phyloP scores from a whole-genome alignment of 805 yeast genomes.

The Yarrowia alimentaria region DNA sequence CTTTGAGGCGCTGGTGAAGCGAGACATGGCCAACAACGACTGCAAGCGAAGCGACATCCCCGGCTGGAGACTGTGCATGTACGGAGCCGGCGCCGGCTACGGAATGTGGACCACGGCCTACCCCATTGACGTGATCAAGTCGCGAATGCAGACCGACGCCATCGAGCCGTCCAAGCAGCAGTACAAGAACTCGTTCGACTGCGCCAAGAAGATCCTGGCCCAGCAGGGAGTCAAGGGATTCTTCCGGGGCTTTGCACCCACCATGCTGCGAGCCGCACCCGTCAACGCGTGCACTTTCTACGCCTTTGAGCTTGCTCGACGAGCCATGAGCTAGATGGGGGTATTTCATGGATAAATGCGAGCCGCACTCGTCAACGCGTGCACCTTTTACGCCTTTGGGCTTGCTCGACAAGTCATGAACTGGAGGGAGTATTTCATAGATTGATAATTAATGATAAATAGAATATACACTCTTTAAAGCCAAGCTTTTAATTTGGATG shows the following conservation, averaged over 20 bases:
- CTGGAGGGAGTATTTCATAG: too few species aligned
- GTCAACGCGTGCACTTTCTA: slow-evolving; percentile 97
- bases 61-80: slow-evolving; percentile 79
- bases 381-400: slow-evolving; percentile 93
- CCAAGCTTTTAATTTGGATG: too few species aligned
- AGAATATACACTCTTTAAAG: too few species aligned
- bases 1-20: slow-evolving; percentile 81
- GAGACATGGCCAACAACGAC: slow-evolving; percentile 51
- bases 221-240: slow-evolving; percentile 73
- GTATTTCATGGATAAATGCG: too few species aligned
- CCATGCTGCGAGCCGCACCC: slow-evolving; percentile 94
- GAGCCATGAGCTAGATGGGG: slow-evolving; percentile 38
- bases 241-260: slow-evolving; percentile 88
- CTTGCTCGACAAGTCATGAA: slow-evolving; percentile 54
- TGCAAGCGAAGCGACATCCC: slow-evolving; percentile 71
- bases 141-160: slow-evolving; percentile 78
- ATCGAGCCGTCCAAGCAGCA: slow-evolving; percentile 57
- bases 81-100: slow-evolving; percentile 90
- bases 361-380: slow-evolving; percentile 98
- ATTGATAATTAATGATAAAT: background rate
- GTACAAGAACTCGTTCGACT: slow-evolving; percentile 59
- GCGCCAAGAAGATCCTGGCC: slow-evolving; percentile 52
- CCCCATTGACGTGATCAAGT: slow-evolving; percentile 89
- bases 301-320: slow-evolving; percentile 82
- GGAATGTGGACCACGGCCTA: slow-evolving; percentile 81